These are phyloP conservation scores for Thalia dealbata DNA, from an alignment of 176 grass and related monocot genomes.

Conservation along the genomic window DNA sequence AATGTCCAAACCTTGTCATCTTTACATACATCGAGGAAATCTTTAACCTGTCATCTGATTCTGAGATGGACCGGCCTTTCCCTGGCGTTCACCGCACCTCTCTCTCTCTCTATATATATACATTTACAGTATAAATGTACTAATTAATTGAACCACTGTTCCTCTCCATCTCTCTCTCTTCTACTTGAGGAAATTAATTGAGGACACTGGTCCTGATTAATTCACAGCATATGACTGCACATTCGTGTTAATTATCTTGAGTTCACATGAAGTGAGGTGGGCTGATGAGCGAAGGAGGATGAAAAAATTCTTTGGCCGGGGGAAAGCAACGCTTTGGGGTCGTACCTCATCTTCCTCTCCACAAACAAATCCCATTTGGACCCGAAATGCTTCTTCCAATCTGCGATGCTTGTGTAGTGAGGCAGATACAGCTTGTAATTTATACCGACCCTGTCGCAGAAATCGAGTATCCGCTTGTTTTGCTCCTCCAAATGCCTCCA, in stretches of 20 bases:
- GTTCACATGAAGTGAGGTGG: not conserved
- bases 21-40: not conserved
- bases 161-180: not conserved
- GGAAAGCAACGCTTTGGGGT: slow-evolving; percentile 12
- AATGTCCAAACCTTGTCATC: not conserved
- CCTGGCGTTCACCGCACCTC: too few relatives aligned
- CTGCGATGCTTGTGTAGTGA: not conserved
- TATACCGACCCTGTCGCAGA: slow-evolving; percentile 9
- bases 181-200: not conserved
- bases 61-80: too few relatives aligned
- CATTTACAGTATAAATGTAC: not conserved
- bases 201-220: not conserved
- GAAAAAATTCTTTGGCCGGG: slow-evolving; percentile 19
- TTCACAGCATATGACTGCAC: too few relatives aligned
- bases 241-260: not conserved
- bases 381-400: slow-evolving; percentile 26
- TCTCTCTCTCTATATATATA: not conserved
- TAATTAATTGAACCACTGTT: not conserved
- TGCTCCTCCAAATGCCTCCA: slow-evolving; percentile 11
- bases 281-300: not conserved
- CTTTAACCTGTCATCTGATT: not conserved
- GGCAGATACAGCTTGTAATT: slow-evolving; percentile 20
- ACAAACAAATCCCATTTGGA: slow-evolving; percentile 13
- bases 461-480: slow-evolving; percentile 17
- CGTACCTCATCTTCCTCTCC: slow-evolving; percentile 25